Evolutionary conservation across 78 protist genomes (phyloP), one percentile per base, ranked within the genome.

Genomic region (Dictyostelium intermedium): DNA sequence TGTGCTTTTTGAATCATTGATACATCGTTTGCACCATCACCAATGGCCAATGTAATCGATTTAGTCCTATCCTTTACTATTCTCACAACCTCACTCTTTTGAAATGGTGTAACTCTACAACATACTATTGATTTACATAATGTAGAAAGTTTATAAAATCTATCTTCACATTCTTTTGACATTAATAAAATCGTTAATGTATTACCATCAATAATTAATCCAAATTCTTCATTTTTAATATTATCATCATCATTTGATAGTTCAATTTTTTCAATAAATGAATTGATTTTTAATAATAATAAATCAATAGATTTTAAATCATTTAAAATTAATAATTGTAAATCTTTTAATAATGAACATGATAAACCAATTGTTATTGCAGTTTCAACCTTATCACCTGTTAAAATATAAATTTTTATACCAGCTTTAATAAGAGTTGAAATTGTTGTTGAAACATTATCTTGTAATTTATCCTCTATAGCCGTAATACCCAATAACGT

Each of bases 341-440:
- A 25, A 47, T 30, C 76, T 11, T n/a, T 61, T 37, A 84, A 43
- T 27, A 92, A 34, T 10, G 35, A 45, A 66, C 97, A 97, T 25
- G 96, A 97, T 50, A 77, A 11, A 32, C 97, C 99, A 63, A 99
- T 98, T 81, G 97, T 96, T 43, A 97, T 92, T 7, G 99, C 99
- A 1, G 99, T 98, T 97, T 98, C 99, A 41, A 79, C 95, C 87
- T 99, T 99, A 97, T 99, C 99, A 53, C 99, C 99, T 13, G 99
- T 98, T 63, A 99, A 92, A 95, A 99, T 92, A 99, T 99, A 99
- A 30, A 98, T 85, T 66, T 96, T 95, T 69, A 97, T 82, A 16
- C 95, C 96, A 10, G 99, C 98, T 18, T 80, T 20, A 10, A 37
- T 77, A 5, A 98, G 87, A 1, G 45, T 47, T 35, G 61, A 37